Conservation (phyloP, 2,329 filamentous ascomycete species). For the Leptosphaerulina australis region DNA sequence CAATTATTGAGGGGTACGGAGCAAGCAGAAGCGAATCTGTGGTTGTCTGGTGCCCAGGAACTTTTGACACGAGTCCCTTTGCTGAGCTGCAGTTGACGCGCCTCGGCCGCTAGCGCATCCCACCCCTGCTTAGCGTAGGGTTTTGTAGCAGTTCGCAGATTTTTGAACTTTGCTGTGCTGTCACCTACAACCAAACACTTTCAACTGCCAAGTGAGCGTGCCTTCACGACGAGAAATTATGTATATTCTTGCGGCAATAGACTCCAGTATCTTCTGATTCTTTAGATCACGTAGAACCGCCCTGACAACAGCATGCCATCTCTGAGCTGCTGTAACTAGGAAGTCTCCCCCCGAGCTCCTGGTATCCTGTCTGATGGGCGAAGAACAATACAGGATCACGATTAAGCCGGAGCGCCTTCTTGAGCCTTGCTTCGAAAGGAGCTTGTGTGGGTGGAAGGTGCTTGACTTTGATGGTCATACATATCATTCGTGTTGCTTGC, state of each 20-base stretch:
- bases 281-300: constrained; percentile 44
- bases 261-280: background rate
- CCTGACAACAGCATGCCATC: constrained; percentile 58
- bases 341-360: constrained; percentile 70
- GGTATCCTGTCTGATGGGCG: constrained; percentile 82
- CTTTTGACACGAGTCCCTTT: constrained; percentile 17
- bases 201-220: background rate
- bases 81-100: constrained; percentile 16
- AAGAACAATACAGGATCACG: constrained; percentile 75
- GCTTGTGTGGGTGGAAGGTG: constrained; percentile 80
- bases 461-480: constrained; percentile 96
- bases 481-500: constrained; percentile 50
- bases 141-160: constrained; percentile 30
- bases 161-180: constrained; percentile 7
- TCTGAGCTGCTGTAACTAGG: constrained; percentile 63
- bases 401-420: constrained; percentile 99
- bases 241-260: constrained; percentile 16
- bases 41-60: constrained; percentile 3
- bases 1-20: no score
- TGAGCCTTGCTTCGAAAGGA: constrained; percentile 80
- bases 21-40: no score
- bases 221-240: constrained; percentile 13
- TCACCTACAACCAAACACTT: constrained; percentile 9
- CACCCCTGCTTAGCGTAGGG: constrained; percentile 34
- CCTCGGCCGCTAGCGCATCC: constrained; percentile 6